phyloP scores from a whole-genome alignment of 768 basidiomycete species.

The Galerina sulciceps region DNA sequence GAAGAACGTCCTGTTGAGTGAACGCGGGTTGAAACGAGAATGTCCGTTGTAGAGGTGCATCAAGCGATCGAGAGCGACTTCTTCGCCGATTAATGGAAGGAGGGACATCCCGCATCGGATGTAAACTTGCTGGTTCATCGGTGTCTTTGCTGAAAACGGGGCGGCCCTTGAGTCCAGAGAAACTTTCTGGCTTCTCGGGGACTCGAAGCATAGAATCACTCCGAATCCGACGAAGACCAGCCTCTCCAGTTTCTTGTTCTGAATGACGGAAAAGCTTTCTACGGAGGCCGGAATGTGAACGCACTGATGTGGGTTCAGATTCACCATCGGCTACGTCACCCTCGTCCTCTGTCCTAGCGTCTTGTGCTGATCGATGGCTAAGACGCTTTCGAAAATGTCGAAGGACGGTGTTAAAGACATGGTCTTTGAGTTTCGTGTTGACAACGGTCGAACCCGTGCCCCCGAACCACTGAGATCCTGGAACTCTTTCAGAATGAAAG shows the following conservation, averaged over 20 bases:
- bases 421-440: constrained; percentile 93
- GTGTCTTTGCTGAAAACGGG: constrained; percentile 13
- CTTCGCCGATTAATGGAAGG: constrained; percentile 45
- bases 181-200: constrained; percentile 32
- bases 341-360: constrained; percentile 57
- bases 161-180: constrained; percentile 2
- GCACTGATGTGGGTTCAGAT: constrained; percentile 22
- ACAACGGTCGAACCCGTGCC: constrained; percentile 93
- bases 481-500: constrained; percentile 45
- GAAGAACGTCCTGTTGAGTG: constrained; percentile 33
- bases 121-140: background rate
- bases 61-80: constrained; percentile 48
- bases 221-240: constrained; percentile 62
- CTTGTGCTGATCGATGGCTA: constrained; percentile 40
- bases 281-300: constrained; percentile 28
- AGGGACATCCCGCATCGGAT: constrained; percentile 15
- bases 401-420: constrained; percentile 90
- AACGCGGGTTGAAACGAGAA: constrained; percentile 28
- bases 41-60: constrained; percentile 32
- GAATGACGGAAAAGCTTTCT: constrained; percentile 45
- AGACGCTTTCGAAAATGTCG: constrained; percentile 68
- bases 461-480: constrained; percentile 67
- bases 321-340: constrained; percentile 40
- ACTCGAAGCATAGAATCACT: constrained; percentile 59
- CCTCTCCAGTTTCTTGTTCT: constrained; percentile 40